phyloP scores from a whole-genome alignment of 1,284 basidiomycete genomes.

The Tylopilus orsonianus region DNA sequence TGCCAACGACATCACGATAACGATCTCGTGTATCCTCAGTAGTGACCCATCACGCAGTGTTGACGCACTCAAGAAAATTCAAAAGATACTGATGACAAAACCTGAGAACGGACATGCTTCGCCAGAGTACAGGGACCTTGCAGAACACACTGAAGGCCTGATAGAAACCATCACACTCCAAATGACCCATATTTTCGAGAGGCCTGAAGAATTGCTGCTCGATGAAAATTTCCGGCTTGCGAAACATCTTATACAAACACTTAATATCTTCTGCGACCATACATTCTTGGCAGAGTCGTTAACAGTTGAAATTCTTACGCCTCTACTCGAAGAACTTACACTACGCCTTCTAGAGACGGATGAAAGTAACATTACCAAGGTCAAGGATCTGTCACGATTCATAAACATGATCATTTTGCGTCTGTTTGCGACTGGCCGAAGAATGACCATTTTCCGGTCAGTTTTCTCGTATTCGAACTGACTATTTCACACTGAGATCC shows the following conservation, averaged over 20 bases:
- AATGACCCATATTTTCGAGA: slow-evolving; percentile 87
- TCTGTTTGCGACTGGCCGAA: slow-evolving; percentile 86
- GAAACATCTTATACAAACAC: slow-evolving; percentile 93
- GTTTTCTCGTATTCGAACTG: slow-evolving; percentile 27
- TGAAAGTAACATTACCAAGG: slow-evolving; percentile 70
- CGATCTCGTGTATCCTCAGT: slow-evolving; percentile 81
- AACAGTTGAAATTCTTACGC: slow-evolving; percentile 76
- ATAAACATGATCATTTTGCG: slow-evolving; percentile 98
- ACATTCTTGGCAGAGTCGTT: slow-evolving; percentile 77
- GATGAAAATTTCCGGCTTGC: slow-evolving; percentile 86
- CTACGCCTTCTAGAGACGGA: slow-evolving; percentile 89
- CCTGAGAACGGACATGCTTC: slow-evolving; percentile 71
- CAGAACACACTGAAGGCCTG: slow-evolving; percentile 82
- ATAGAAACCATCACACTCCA: slow-evolving; percentile 87
- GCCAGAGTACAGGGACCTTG: slow-evolving; percentile 71
- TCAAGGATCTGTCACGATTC: slow-evolving; percentile 90
- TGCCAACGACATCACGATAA: slow-evolving; percentile 67
- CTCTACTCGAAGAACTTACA: slow-evolving; percentile 85
- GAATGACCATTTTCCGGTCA: slow-evolving; percentile 91
- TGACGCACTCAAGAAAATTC: slow-evolving; percentile 91
- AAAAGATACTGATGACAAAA: slow-evolving; percentile 74
- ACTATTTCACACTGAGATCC: slow-evolving; percentile 6
- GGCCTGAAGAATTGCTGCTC: slow-evolving; percentile 67
- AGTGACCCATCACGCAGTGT: slow-evolving; percentile 84
- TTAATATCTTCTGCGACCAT: slow-evolving; percentile 91